Conservation (phyloP, 1,284 basidiomycete species). For the Ceratobasidium sp. region DNA sequence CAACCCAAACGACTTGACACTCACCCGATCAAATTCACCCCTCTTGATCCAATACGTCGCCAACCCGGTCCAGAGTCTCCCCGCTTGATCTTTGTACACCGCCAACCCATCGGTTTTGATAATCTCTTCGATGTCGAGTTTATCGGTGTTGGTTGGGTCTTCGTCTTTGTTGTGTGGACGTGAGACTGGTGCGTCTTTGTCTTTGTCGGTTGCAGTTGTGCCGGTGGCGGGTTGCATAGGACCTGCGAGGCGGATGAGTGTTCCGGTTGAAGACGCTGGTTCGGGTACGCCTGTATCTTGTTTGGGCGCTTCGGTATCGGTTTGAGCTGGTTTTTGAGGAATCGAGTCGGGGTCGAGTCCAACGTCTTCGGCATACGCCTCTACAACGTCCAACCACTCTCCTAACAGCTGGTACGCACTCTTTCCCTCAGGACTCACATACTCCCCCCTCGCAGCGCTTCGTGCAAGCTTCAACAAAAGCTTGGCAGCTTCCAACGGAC, state of each 20-base stretch:
- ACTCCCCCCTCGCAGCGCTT: slow-evolving; percentile 86
- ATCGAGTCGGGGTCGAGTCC: slow-evolving; percentile 88
- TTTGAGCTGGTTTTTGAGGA: slow-evolving; percentile 56
- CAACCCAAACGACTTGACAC: slow-evolving; percentile 15
- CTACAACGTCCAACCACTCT: slow-evolving; percentile 94
- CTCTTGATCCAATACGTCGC: slow-evolving; percentile 99
- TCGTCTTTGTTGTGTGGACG: slow-evolving; percentile 83
- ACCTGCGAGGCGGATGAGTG: slow-evolving; percentile 81
- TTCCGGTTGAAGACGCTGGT: slow-evolving; percentile 69
- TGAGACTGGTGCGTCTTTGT: slow-evolving; percentile 61
- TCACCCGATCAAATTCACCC: slow-evolving; percentile 84
- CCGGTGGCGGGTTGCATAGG: slow-evolving; percentile 70
- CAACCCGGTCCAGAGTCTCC: slow-evolving; percentile 94
- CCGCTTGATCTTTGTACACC: slow-evolving; percentile 96
- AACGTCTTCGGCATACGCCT: slow-evolving; percentile 92
- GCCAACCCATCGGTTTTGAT: slow-evolving; percentile 88
- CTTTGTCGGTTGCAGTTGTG: slow-evolving; percentile 36
- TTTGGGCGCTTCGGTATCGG: slow-evolving; percentile 54
- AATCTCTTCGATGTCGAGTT: slow-evolving; percentile 89
- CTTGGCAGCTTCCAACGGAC: slow-evolving; percentile 95
- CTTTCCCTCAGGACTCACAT: slow-evolving; percentile 92
- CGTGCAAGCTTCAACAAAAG: slow-evolving; percentile 87
- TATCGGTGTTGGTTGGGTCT: slow-evolving; percentile 79
- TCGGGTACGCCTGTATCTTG: slow-evolving; percentile 54
- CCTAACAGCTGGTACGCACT: slow-evolving; percentile 94